Conservation (phyloP, 345 rosid genomes). For the Pugionium cornutum region DNA sequence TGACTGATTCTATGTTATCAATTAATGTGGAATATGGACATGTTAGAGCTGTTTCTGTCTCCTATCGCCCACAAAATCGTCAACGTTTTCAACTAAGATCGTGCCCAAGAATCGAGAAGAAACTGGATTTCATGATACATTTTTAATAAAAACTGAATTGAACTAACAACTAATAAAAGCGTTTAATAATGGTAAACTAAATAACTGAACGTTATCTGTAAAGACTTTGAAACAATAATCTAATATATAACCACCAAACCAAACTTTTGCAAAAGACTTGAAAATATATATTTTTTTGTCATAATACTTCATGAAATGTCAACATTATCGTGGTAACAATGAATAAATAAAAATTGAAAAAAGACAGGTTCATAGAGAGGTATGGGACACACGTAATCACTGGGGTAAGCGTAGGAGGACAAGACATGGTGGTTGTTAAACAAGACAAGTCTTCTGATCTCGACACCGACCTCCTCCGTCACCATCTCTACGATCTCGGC, state of each 20-base stretch:
- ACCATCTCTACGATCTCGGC: slow-evolving; percentile 71
- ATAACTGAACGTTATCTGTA: slow-evolving; percentile 21
- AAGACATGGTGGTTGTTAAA: slow-evolving; percentile 68
- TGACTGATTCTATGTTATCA: slow-evolving; percentile 28
- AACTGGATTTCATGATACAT: not conserved
- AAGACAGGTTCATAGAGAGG: slow-evolving; percentile 75
- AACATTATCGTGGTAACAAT: not conserved
- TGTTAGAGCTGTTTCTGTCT: no score
- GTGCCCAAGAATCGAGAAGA: slow-evolving; percentile 11
- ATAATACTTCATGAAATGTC: not conserved
- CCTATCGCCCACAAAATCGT: not conserved
- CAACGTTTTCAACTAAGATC: slow-evolving; percentile 40
- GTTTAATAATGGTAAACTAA: slow-evolving; percentile 17
- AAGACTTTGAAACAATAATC: slow-evolving; percentile 28
- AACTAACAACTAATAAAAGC: slow-evolving; percentile 2
- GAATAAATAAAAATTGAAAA: not conserved
- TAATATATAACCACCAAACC: slow-evolving; percentile 1
- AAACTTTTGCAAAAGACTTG: no score
- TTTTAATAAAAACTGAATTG: not conserved
- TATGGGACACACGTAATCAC: slow-evolving; percentile 87
- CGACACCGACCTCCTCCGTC: slow-evolving; percentile 57
- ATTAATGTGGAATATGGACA: slow-evolving; percentile 13
- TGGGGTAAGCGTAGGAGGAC: slow-evolving; percentile 81
- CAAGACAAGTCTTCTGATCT: slow-evolving; percentile 65
- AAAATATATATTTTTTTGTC: no score